Evolutionary conservation across 2,329 filamentous ascomycete genomes (phyloP).

Genomic region (Helotiales sp.): DNA sequence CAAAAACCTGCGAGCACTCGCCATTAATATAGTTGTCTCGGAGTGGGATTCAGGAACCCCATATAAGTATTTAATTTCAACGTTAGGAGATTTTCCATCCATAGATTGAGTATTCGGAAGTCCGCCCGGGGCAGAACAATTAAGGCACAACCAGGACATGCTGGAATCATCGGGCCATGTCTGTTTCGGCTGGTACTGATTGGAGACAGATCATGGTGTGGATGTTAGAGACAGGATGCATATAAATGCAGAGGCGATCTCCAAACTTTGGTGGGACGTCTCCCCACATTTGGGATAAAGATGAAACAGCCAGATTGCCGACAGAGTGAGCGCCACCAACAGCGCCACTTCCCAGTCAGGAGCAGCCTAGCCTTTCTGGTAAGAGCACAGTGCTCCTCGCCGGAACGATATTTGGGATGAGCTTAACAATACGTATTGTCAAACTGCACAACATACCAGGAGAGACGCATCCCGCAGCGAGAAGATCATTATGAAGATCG

Average conservation of each 20-base stretch:
- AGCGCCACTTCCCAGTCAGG: too few relatives aligned
- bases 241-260: background rate
- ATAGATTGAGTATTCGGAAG: background rate
- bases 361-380: too few relatives aligned
- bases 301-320: background rate
- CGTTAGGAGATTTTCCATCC: background rate
- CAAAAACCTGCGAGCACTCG: background rate
- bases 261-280: background rate
- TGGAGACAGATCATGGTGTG: background rate
- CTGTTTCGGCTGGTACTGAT: background rate
- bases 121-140: background rate
- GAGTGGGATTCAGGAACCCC: background rate
- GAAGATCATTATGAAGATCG: too few relatives aligned
- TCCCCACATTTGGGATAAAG: background rate
- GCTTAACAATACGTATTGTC: too few relatives aligned
- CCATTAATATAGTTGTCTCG: background rate
- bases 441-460: too few relatives aligned
- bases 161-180: background rate
- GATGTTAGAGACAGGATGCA: background rate
- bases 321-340: background rate
- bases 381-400: too few relatives aligned
- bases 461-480: too few relatives aligned
- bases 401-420: too few relatives aligned
- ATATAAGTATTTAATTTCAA: background rate
- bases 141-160: background rate